Base-by-base conservation (phyloP, 495 filamentous ascomycete genomes). In the Neurospora tetraspora region DNA sequence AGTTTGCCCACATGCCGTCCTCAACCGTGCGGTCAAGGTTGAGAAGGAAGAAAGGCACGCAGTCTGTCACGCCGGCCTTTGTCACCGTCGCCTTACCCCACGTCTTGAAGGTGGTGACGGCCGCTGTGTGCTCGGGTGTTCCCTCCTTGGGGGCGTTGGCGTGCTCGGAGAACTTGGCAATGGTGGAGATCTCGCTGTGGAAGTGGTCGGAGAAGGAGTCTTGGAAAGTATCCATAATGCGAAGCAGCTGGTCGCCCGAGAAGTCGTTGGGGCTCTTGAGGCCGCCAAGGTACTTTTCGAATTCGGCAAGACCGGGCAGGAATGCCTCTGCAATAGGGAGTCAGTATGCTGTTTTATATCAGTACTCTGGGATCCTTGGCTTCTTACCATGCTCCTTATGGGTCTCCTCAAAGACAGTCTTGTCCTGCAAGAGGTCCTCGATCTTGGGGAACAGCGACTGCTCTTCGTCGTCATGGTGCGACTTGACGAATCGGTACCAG, bases 401-500 rank as follows among this genome's bases (percentile, higher is more conserved):
- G 0, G 85, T 85, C 65, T 73, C 83, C 8, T 73, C 82, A 79
- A 84, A 87, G 27, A 86, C 75, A 2, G 76, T 78, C 73, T 82
- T 82, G 75, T 85, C 83, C 39, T 80, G 74, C 61, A 87, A 73
- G 40, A 86, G 75, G 27, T 82, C 82, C 75, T 84, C 86, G 39
- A 88, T 81, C 74, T 86, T 85, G 76, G 84, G 82, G 76, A 88
- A 88, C 9, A 88, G 79, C 5, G 78, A 79, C 16, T 72, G 77
- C 72, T 88, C 87, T 74, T 88, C 87, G 74, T 86, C 85, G 73
- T 86, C 85, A 75, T 88, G 86, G 75, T 88, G 87, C 42, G 79
- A 80, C 74, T 83, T 85, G 53, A 89, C 85, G 72, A 88, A 86
- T 38, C 82, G 80, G 77, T 81, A 78, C 86, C 86, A 89, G 1